Base-by-base conservation (phyloP, 305 asterid species). In the Stenogyne calaminthoides region DNA sequence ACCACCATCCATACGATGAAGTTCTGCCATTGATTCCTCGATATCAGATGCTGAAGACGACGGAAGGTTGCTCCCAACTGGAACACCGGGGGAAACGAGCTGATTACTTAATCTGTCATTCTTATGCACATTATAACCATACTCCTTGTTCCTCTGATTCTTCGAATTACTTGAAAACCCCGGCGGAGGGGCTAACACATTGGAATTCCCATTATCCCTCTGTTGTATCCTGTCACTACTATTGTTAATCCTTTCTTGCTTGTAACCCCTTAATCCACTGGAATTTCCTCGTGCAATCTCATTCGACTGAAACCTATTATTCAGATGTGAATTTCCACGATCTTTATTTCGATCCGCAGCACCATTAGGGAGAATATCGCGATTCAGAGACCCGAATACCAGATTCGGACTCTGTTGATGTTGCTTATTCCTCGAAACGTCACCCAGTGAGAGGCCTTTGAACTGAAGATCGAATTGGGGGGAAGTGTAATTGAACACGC, bases 381-480 rank as follows among this genome's bases (percentile, higher is more conserved):
- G 80, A 76, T 67, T 75, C 10, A 86, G 64, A 46, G 92, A 83
- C 59, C 96, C 97, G 72, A 91, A 93, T 14, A 83, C 62, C 63
- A 91, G 67, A 83, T 83, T 81, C 9, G 83, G 86, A 39, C 84
- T 87, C 49, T 47, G 80, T 76, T 47, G 82, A 70, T 40, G 84
- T 64, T 62, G 27, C 32, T 63, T 40, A 40, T 73, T 82, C 44
- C 84, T 52, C 20, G 47, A 40, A 42, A 74, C 80, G 1, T 83
- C 87, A 6, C 73, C 72, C 18, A 15, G 29, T 3, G 85, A 4
- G 29, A 67, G 37, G 42, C 64, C 73, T 25, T 44, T 74, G 10
- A 75, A 68, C 76, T 85, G 88, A 2, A 22, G 64, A 76, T 66
- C 73, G 20, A 71, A 65, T 62, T 80, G 89, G 15, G 76, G 73